Base-by-base conservation (phyloP, 768 basidiomycete species). In the Suillus clintonianus region DNA sequence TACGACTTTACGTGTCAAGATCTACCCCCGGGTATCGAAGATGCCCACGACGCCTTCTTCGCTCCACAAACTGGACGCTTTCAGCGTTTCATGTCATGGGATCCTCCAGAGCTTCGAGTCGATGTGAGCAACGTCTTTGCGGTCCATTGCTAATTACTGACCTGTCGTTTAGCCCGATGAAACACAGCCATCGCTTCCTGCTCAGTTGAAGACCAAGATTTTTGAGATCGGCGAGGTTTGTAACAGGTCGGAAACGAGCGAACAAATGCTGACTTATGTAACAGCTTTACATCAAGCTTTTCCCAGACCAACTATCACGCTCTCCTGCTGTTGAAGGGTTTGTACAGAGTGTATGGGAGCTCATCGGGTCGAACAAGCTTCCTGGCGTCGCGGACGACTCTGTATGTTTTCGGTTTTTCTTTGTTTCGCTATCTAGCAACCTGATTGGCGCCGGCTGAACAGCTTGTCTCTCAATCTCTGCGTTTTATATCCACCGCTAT, bases 1-100 rank as follows among this genome's bases (percentile, higher is more conserved):
- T 91, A 95, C 70, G 97, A 99, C 76, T 86, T 99, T 67, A 95
- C 91, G 2, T 92, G 92, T 68, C 97, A 99, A 67, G 97, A 99
- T 77, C 82, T 99, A 19, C 97, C 96, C 5, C 94, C 95, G 15
- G 90, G 89, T 67, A 89, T 99, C 69, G 97, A 99, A 73, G 97
- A 99, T 70, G 81, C 87, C 32, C 87, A 95, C 63, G 80, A 83
- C 22, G 85, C 90, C 64, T 97, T 97, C 74, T 97, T 98, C 75
- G 88, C 83, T 4, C 80, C 87, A 1, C 78, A 78, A 0, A 78
- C 75, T 3, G 92, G 92, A 2, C 88, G 87, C 80, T 91, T 98
- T 72, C 86, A 94, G 64, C 85, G 83, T 62, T 92, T 97, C 69
- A 77, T 99, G 65, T 78, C 80, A 5, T 97, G 93, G 93, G 86